Evolutionary conservation across 768 basidiomycete species (phyloP), one percentile per base, ranked within the genome.

Genomic region (Exsudoporus frostii): DNA sequence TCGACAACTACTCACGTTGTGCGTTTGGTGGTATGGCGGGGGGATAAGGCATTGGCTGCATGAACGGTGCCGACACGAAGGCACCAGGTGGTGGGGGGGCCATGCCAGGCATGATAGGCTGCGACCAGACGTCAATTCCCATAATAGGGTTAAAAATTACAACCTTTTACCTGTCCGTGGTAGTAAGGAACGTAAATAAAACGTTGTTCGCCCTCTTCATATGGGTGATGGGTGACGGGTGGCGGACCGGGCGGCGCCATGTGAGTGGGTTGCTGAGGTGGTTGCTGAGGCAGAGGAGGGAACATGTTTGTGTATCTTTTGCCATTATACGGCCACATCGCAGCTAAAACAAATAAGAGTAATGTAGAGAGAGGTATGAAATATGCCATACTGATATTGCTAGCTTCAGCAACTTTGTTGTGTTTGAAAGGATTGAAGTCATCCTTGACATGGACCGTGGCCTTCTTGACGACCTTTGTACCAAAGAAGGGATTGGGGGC

Each of bases 401-500:
- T 71, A 7, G 93, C 82, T 49, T 91, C 90, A 8, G 76, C 80
- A 25, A 93, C 84, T 68, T 91, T 91, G 65, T 82, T 81, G 63
- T 87, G 83, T 73, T 91, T 92, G 82, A 96, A 97, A 15, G 96
- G 94, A 69, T 95, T 97, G 68, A 99, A 99, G 66, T 98, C 96
- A 61, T 97, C 92, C 73, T 96, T 92, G 70, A 96, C 82, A 66
- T 92, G 88, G 33, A 95, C 87, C 4, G 79, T 65, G 49, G 78
- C 80, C 73, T 88, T 90, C 79, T 92, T 92, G 68, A 85, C 81
- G 19, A 76, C 68, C 33, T 88, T 86, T 29, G 82, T 76, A 29
- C 93, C 90, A 65, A 97, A 98, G 86, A 98, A 98, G 17, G 92
- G 87, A 65, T 97, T 91, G 30, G 85, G 83, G 10, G 79, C 70